Percentiles rank a stretch among this genome's conserved stretches.
phyloP scores from a whole-genome alignment of 75 land plant genomes.

The Picea sitchensis region DNA sequence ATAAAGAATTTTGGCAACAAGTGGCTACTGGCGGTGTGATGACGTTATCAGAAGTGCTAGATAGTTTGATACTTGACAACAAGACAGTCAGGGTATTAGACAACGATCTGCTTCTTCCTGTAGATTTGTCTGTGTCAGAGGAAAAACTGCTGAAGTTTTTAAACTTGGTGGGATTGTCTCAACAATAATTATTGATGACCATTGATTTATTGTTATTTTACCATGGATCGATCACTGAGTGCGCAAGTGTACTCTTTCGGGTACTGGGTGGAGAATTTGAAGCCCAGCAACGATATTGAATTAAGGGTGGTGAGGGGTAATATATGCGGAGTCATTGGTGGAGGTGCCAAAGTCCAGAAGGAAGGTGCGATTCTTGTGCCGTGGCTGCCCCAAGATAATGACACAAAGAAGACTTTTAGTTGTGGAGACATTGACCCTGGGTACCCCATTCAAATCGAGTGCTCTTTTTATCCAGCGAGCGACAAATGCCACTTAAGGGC shows the following conservation, averaged over 20 bases:
- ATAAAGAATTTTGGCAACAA: too few species aligned
- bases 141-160: not conserved
- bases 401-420: not conserved
- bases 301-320: not conserved
- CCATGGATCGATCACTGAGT: not conserved
- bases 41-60: too few species aligned
- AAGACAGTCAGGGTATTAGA: not conserved
- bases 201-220: too few species aligned
- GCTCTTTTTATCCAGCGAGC: not conserved
- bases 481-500: not conserved
- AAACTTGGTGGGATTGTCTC: not conserved
- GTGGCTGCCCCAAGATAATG: too few species aligned
- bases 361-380: not conserved
- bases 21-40: too few species aligned
- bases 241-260: not conserved
- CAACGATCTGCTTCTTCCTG: not conserved
- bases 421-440: not conserved
- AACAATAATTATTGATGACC: too few species aligned
- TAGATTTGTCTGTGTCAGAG: not conserved
- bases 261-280: not conserved
- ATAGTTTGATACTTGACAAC: not conserved
- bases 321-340: not conserved
- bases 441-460: not conserved
- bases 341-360: not conserved
- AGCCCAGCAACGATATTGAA: not conserved